Evolutionary conservation across 108 stramenopile genomes (phyloP), one percentile per base, ranked within the genome.

Genomic region (Nannochloropsis gaditana): DNA sequence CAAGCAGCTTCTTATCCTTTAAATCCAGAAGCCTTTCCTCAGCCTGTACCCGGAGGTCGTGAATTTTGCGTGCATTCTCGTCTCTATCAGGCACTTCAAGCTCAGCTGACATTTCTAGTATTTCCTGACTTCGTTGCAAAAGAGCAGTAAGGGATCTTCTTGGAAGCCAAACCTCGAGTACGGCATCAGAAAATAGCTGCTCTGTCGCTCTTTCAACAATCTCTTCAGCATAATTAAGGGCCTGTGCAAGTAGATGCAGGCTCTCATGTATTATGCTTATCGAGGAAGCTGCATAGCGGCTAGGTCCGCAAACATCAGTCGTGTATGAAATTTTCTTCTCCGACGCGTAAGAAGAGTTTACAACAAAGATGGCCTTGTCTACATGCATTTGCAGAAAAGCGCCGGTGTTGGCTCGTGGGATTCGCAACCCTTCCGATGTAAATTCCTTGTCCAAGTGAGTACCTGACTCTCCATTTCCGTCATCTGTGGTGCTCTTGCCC

Each of bases 291-390:
- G 31, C 31, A 31, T 31, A 31, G 31, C 31, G 31, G 31, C 31
- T 31, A 31, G 31, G 31, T 31, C 31, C 31, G 1, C 31, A 31
- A 31, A 31, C 31, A 31, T 31, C 31, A 31, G 31, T 31, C 1
- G 31, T 31, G 31, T 31, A 31, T 31, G 59, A 15, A 15, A 73
- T n/a, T n/a, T 73, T 73, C 19, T n/a, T 73, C 59, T 73, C n/a
- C 59, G 59, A 73, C 19, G 19, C 59, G 59, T 2, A 15, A n/a
- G 59, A n/a, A 73, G 59, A 73, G n/a, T 15, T 15, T n/a, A 73
- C 15, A 73, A 73, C n/a, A n/a, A n/a, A 73, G 3, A 73, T 73
- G 59, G 59, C 59, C 59, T 73, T 73, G 59, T 73, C 59, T n/a
- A 73, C 59, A n/a, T 6, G 59, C 59, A 73, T 73, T n/a, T 73